Evolutionary conservation across 306 rosid genomes (phyloP), one percentile per base, ranked within the genome.

Genomic region (Gynostemma pentaphyllum): DNA sequence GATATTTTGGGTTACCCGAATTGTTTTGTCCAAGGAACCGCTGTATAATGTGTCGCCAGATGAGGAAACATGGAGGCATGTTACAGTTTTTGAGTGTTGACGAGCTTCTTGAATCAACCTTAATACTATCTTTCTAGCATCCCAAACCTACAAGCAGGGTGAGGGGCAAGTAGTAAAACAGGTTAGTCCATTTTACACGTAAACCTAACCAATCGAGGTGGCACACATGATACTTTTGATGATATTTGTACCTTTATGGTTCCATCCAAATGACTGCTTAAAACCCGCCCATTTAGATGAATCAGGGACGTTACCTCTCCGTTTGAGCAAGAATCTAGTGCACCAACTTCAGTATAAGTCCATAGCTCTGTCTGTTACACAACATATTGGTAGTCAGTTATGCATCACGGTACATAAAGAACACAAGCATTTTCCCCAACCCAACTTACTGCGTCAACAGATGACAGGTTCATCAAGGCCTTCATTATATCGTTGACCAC

Each of bases 241-340:
- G 66, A 68, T 47, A 74, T 39, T 51, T 18, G 47, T 68, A 92
- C 98, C 96, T 92, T 92, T 27, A 92, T 80, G 68, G 87, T 85
- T 79, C 98, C 98, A 73, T 91, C 98, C 30, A 95, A 81, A 83
- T 91, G 96, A 73, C 96, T 84, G 78, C 95, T 88, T 63, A 88
- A 49, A 70, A 91, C 75, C 14, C 80, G 78, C 9, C 95, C 89
- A 46, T 86, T 84, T 44, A 82, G 69, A 79, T 80, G 82, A 65
- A 72, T 70, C 85, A 91, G 72, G 77, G 88, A 79, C 65, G 78
- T 73, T 1, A 91, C 96, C 74, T 86, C 98, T 46, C 95, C 95
- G 45, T 86, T 88, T 42, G 82, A 40, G 74, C 81, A 68, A 64
- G 76, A 86, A 54, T 88, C 92, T 69, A 84, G 59, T 78, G 78